Percentiles rank a stretch among this genome's conserved stretches.
These are phyloP conservation scores for Pythium insidiosum DNA, from an alignment of 352 stramenopile genomes.

Conservation along the genomic window DNA sequence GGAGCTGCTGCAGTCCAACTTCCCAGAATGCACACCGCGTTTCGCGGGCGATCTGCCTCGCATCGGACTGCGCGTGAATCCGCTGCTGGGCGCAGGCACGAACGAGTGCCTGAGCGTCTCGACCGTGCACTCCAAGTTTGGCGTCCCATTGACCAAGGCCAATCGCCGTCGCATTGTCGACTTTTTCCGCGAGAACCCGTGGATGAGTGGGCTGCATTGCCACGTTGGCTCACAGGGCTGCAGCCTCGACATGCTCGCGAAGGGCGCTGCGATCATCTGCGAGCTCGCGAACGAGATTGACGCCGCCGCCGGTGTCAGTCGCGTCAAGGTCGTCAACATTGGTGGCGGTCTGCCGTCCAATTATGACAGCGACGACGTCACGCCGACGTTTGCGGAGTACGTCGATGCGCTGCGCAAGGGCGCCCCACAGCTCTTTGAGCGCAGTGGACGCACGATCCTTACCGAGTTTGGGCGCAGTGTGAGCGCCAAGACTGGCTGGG, in stretches of 20 bases:
- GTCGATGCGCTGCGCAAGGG: constrained; percentile 53
- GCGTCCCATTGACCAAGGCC: constrained; percentile 55
- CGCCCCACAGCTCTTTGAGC: constrained; percentile 80
- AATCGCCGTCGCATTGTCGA: constrained; percentile 54
- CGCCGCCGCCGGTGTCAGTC: constrained; percentile 46
- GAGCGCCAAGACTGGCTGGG: constrained; percentile 81
- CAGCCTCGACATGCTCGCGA: constrained; percentile 80
- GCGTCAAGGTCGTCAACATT: constrained; percentile 87
- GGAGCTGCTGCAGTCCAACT: constrained; percentile 84
- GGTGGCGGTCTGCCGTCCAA: constrained; percentile 87
- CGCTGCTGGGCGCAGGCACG: constrained; percentile 79
- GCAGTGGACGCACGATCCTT: constrained; percentile 66
- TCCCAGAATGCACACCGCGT: constrained; percentile 42
- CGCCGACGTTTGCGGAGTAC: constrained; percentile 80
- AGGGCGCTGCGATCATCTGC: constrained; percentile 55
- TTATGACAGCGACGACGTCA: constrained; percentile 67
- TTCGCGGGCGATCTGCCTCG: constrained; percentile 55
- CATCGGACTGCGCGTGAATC: constrained; percentile 90
- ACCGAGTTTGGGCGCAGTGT: constrained; percentile 89
- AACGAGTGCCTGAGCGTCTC: constrained; percentile 86
- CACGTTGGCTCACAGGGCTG: constrained; percentile 85
- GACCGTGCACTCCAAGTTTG: constrained; percentile 90
- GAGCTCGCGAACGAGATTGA: constrained; percentile 85
- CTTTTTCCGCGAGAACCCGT: constrained; percentile 78
- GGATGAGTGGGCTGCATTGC: constrained; percentile 84